Evolutionary conservation across 1,139 yeast genomes (phyloP).

Genomic region (Nakaseomyces glabratus): DNA sequence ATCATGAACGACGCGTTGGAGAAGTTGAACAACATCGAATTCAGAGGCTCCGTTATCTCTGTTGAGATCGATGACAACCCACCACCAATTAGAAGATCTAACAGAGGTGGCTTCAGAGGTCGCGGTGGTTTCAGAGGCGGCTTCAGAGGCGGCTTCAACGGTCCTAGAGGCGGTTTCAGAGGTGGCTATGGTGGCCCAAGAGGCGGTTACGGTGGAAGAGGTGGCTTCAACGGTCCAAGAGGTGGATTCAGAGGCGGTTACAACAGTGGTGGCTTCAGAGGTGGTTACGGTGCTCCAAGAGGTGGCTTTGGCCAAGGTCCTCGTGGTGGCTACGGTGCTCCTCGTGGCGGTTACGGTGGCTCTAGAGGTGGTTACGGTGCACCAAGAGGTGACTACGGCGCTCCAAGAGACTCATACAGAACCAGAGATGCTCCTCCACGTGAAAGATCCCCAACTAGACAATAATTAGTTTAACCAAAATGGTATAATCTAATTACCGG

Average conservation of each 20-base stretch:
- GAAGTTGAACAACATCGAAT: slow-evolving; percentile 60
- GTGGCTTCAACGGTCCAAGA: slow-evolving; percentile 30
- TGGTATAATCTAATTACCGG: background rate
- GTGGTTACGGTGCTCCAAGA: slow-evolving; percentile 31
- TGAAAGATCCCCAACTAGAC: slow-evolving; percentile 55
- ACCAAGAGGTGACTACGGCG: slow-evolving; percentile 28
- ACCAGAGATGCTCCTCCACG: slow-evolving; percentile 38
- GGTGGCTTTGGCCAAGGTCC: slow-evolving; percentile 31
- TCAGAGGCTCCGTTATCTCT: slow-evolving; percentile 53
- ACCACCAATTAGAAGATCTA: slow-evolving; percentile 55
- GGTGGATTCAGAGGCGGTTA: slow-evolving; percentile 27
- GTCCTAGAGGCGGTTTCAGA: slow-evolving; percentile 32
- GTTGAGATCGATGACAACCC: slow-evolving; percentile 75
- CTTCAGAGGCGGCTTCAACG: slow-evolving; percentile 37
- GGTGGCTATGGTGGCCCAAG: slow-evolving; percentile 31
- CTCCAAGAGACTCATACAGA: slow-evolving; percentile 31
- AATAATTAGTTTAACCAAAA: slow-evolving; percentile 14
- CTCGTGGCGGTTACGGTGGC: slow-evolving; percentile 29
- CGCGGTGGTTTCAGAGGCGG: slow-evolving; percentile 42
- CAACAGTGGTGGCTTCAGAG: slow-evolving; percentile 27
- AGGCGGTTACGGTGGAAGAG: slow-evolving; percentile 31
- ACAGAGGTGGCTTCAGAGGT: slow-evolving; percentile 37
- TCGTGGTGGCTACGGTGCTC: slow-evolving; percentile 31
- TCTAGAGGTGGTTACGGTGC: slow-evolving; percentile 27
- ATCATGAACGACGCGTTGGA: slow-evolving; percentile 64